Evolutionary conservation across 495 filamentous ascomycete species (phyloP), one percentile per base, ranked within the genome.

Genomic region (Penicillium antarcticum): DNA sequence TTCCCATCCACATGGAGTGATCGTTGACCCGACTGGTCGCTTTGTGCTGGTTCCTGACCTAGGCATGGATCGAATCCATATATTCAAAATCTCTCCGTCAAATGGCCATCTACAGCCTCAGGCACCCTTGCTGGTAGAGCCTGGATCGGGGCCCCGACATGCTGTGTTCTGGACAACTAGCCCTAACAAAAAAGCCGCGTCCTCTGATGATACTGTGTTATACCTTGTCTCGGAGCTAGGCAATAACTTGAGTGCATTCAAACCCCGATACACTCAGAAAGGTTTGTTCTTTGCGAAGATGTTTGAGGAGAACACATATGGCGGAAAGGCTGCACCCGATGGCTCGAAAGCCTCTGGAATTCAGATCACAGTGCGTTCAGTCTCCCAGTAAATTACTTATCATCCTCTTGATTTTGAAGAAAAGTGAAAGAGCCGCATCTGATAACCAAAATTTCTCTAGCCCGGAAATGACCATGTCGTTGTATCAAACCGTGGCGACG

Each of bases 11-110:
- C 86, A 89, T 52, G 67, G 83, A 42, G 78, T 72, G 1, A 45
- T 85, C 17, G 50, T 86, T 24, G 85, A 88, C 55, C 85, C 86
- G 16, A 82, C 82, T 0, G 79, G 73, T 2, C 53, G 65, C 21
- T 88, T 77, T 65, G 66, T 84, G 14, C 58, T 87, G 0, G 70
- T 81, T 9, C 85, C 86, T 4, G 86, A 89, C 48, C 68, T 89
- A 13, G 85, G 85, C 29, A 73, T 82, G 21, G 86, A 89, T 56
- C 58, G 81, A 24, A 57, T 87, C 42, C 81, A 80, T 24, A 61
- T 87, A 48, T 87, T 79, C 62, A 49, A 49, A 34, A 74, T 83
- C 51, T 60, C 80, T 51, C 37, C 52, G 0, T 29, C 18, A 0
- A 65, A 66, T 17, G 60, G 58, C 10, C 21, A 19, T 11, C 52